A percentile compares a stretch with the other conserved stretches of the same genome.
Conservation (phyloP, 108 stramenopile genomes). For the Fragilaria radians region DNA sequence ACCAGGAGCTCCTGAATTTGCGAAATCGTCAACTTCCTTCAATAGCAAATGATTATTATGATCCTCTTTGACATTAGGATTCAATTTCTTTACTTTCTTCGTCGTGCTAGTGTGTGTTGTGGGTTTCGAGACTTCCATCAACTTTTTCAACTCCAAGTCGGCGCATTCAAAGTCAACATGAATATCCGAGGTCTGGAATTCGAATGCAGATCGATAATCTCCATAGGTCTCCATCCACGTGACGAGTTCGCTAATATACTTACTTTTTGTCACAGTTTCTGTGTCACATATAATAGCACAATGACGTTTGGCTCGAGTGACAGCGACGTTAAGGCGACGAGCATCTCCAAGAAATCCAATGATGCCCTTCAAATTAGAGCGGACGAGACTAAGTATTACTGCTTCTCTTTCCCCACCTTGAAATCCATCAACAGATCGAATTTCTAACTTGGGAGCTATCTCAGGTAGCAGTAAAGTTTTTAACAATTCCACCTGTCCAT, state of each 20-base stretch:
- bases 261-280: constrained; percentile 72
- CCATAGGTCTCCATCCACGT: constrained; percentile 78
- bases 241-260: constrained; percentile 59
- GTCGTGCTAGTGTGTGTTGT: neutral
- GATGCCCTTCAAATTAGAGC: constrained; percentile 77
- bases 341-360: constrained; percentile 95
- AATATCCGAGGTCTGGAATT: constrained; percentile 16
- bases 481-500: constrained; percentile 92
- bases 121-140: constrained; percentile 10
- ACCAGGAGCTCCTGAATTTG: constrained; percentile 28
- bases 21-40: constrained; percentile 41
- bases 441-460: constrained; percentile 62
- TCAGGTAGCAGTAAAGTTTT: constrained; percentile 50
- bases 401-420: constrained; percentile 98
- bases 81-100: neutral
- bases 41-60: constrained; percentile 30
- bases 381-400: constrained; percentile 92
- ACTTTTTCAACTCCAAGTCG: constrained; percentile 21
- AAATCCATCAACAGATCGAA: constrained; percentile 96
- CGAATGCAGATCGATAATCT: constrained; percentile 61
- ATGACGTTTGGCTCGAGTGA: constrained; percentile 91
- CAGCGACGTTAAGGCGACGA: constrained; percentile 97
- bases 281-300: constrained; percentile 71
- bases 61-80: constrained; percentile 12
- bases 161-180: constrained; percentile 28